These are phyloP conservation scores for Metschnikowia bowlesiae DNA, from an alignment of 805 yeast genomes.

Conservation along the genomic window DNA sequence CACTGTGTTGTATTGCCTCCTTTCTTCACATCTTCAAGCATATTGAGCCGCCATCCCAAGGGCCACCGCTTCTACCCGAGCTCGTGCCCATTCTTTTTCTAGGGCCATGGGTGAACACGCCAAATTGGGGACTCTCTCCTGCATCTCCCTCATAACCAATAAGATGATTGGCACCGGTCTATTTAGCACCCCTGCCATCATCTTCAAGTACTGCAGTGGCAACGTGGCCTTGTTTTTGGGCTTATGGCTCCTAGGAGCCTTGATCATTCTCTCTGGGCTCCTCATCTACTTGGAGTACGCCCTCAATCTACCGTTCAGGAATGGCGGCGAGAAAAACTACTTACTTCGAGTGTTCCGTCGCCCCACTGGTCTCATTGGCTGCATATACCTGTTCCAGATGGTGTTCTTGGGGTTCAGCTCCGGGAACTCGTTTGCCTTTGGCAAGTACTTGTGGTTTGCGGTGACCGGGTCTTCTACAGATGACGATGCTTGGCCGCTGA, in stretches of 20 bases:
- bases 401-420: constrained; percentile 59
- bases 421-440: constrained; percentile 63
- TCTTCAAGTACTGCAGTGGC: constrained; percentile 47
- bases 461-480: constrained; percentile 23
- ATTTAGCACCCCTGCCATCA: constrained; percentile 63
- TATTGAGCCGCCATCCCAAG: no score
- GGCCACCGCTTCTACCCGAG: no score
- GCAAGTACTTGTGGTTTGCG: constrained; percentile 48
- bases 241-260: constrained; percentile 35
- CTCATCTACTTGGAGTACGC: constrained; percentile 40
- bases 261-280: constrained; percentile 35
- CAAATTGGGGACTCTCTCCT: constrained; percentile 26
- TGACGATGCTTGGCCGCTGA: constrained; percentile 30
- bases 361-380: constrained; percentile 35
- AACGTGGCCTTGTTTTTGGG: constrained; percentile 32
- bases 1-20: no score
- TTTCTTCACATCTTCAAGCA: no score
- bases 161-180: constrained; percentile 75
- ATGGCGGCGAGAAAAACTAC: constrained; percentile 43
- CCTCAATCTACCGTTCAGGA: constrained; percentile 36
- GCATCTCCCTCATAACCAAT: constrained; percentile 51
- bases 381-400: constrained; percentile 45
- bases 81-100: not conserved
- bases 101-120: constrained; percentile 4
- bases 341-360: constrained; percentile 29